phyloP scores from a whole-genome alignment of 306 rosid species.

The Lathyrus sativus region DNA sequence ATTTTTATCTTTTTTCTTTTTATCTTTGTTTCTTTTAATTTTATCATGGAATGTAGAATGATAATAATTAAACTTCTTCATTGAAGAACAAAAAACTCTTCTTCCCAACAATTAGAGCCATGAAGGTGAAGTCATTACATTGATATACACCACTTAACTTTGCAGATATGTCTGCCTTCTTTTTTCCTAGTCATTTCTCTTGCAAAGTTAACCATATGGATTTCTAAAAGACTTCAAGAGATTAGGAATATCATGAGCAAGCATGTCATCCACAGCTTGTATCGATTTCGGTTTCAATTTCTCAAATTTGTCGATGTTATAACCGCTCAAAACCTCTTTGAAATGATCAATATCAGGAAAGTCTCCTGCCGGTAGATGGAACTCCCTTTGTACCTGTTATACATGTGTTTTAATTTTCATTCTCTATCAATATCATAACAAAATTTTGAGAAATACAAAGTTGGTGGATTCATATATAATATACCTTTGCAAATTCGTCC shows the following conservation, averaged over 20 bases:
- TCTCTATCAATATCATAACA: background rate
- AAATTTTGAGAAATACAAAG: background rate
- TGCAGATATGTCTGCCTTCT: background rate
- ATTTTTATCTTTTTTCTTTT: too few relatives aligned
- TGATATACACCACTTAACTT: background rate
- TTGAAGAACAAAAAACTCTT: background rate
- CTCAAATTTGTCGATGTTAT: slow-evolving; percentile 81
- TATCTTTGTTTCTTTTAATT: background rate
- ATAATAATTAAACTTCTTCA: background rate
- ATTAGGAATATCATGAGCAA: slow-evolving; percentile 85
- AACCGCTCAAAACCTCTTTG: slow-evolving; percentile 62
- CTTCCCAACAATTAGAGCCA: slow-evolving; percentile 13
- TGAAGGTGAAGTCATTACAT: slow-evolving; percentile 20
- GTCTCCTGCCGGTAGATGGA: slow-evolving; percentile 88
- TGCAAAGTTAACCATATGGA: slow-evolving; percentile 61
- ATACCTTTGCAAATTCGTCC: slow-evolving; percentile 81
- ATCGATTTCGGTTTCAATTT: slow-evolving; percentile 76
- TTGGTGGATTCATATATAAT: slow-evolving; percentile 31
- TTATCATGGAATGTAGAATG: background rate
- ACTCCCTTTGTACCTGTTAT: slow-evolving; percentile 79
- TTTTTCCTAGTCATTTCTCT: background rate
- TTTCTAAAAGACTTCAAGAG: slow-evolving; percentile 78
- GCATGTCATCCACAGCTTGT: slow-evolving; percentile 89
- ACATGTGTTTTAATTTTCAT: slow-evolving; percentile 1
- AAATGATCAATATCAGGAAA: slow-evolving; percentile 81